Evolutionary conservation across 2,329 filamentous ascomycete species (phyloP), one percentile per base, ranked within the genome.

Genomic region (Aspergillus tubingensis): DNA sequence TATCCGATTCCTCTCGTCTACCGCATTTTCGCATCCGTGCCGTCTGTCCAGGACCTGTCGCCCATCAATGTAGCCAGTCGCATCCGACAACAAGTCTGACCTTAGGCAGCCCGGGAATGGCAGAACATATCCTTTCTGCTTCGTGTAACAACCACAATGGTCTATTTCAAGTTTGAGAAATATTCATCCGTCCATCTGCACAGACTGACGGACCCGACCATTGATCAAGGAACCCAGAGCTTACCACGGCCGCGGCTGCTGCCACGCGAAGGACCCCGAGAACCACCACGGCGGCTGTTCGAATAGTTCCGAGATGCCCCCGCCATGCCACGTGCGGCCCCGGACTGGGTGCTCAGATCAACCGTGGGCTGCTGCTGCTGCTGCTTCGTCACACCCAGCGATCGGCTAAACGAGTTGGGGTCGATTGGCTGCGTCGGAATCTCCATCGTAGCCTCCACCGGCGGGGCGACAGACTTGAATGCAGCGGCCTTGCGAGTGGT

Each of bases 341-440:
- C 74, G 2, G 72, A 62, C 51, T 76, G 76, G 2, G 68, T 68
- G 61, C 70, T 74, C 52, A 72, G 60, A 54, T 76, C 74, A 30
- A 74, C 66, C 2, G 68, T 64, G 5, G 68, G 59, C 27, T 62
- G 62, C 27, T 64, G 23, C 23, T 25, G 64, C 59, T 25, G 64
- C 59, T 27, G 64, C 59, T 76, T 78, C 25, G 67, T 56, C 17
- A 65, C 64, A 10, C 72, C 73, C 32, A 78, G 69, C 23, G 74
- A 75, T 17, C 79, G 78, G 63, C 76, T 81, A 64, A 81, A 81
- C 1, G 79, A 81, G 65, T 81, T 74, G 1, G 79, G 79, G 55
- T 81, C 79, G 48, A 81, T 81, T 10, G 80, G 79, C 57, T 78
- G 72, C 3, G 78, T 78, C 1, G 79, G 79, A 15, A 81, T 74